Evolutionary conservation across 495 filamentous ascomycete genomes (phyloP), one percentile per base, ranked within the genome.

Genomic region (Chaetomidium leptoderma): DNA sequence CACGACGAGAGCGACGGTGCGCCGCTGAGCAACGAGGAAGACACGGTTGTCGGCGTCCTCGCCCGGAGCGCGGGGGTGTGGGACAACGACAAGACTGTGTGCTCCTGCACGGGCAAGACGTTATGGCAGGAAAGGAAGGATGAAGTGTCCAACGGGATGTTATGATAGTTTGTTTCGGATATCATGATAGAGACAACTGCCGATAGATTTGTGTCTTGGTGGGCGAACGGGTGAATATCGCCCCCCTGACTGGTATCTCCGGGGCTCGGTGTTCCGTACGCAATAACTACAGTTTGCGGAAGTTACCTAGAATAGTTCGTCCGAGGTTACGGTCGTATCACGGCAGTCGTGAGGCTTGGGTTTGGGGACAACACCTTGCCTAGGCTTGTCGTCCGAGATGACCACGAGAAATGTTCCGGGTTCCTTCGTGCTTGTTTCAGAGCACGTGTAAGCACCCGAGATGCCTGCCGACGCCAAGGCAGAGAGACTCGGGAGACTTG

Each of bases 1-100:
- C 74, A 82, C 62, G 72, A 79, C 7, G 82, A 82, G 46, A 70
- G 71, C 26, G 61, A 68, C 30, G 73, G 63, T 56, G 70, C 61
- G 49, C 83, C 84, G 66, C 70, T 83, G 59, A 76, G 75, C 61
- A 86, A 92, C 63, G 89, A 95, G 64, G 78, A 83, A 48, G 84
- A 95, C 66, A 92, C 90, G 30, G 74, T 96, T 39, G 87, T 96
- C 7, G 93, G 93, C 32, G 91, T 97, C 50, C 89, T 97, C 69
- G 93, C 93, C 42, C 78, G 93, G 67, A 96, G 90, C 73, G 92
- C 93, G 24, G 93, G 93, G 14, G 86, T 95, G 51, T 97, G 93
- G 93, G 92, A 97, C 70, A 97, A 98, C 67, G 91, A 96, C 69
- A 98, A 97, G 80, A 96, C 88, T 65, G 93, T 98, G 27, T 86